A percentile compares a stretch with the other conserved stretches of the same genome.
Evolutionary conservation across 805 yeast species (phyloP).

Genomic region (Pichia rugopelliculosa): DNA sequence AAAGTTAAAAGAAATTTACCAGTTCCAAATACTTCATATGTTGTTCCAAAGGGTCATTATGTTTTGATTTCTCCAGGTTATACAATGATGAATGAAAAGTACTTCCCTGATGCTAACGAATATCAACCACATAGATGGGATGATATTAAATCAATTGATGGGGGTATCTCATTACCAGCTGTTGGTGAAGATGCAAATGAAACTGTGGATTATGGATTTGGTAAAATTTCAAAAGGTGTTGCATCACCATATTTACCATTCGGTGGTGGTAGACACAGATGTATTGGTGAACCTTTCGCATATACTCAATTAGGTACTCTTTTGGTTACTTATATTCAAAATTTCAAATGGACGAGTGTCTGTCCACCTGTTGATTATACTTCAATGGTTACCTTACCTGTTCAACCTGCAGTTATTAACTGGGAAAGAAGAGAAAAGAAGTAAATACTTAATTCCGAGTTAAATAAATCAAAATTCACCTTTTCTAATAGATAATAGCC

Average conservation of each 20-base stretch:
- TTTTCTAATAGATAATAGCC: not conserved
- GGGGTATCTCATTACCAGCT: constrained; percentile 18
- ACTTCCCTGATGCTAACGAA: constrained; percentile 65
- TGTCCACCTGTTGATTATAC: constrained; percentile 71
- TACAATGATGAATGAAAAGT: constrained; percentile 67
- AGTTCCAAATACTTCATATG: constrained; percentile 69
- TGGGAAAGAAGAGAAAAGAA: constrained; percentile 57
- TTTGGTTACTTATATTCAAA: constrained; percentile 65
- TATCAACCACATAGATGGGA: constrained; percentile 92
- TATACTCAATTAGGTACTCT: constrained; percentile 86
- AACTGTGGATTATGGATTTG: constrained; percentile 89
- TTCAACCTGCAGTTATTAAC: constrained; percentile 59
- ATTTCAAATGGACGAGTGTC: constrained; percentile 66
- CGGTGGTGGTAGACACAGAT: constrained; percentile 99
- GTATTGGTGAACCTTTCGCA: constrained; percentile 98
- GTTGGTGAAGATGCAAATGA: constrained; percentile 31
- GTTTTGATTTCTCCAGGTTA: constrained; percentile 94
- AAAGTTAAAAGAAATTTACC: constrained; percentile 72
- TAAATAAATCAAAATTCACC: not conserved
- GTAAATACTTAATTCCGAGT: not conserved
- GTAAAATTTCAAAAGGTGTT: constrained; percentile 93
- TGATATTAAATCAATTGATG: constrained; percentile 21
- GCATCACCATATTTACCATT: constrained; percentile 93
- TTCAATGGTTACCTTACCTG: constrained; percentile 90
- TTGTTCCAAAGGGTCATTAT: constrained; percentile 84